Base-by-base conservation (phyloP, 805 yeast genomes). In the Ogataea zsoltii region DNA sequence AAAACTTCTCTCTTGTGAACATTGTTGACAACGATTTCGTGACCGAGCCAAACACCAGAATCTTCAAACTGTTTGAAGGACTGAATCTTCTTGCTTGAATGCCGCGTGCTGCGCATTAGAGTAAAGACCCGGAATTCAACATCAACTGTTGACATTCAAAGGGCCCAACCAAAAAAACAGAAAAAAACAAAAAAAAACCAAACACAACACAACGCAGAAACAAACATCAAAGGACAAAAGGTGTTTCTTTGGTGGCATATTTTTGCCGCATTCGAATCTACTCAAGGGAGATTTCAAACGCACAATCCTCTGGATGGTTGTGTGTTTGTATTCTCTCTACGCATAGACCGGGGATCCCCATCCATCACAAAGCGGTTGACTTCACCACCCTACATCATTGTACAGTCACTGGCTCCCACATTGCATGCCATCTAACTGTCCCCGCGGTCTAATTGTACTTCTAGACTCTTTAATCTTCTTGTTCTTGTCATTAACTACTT, bases 1-100 rank as follows among this genome's bases (percentile, higher is more conserved):
- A 79, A 38, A 77, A 79, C 42, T 92, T 79, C 69, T 82, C 83
- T 33, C 75, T 92, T 58, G 85, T 92, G 56, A 91, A 91, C 66
- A 79, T 92, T 58, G 97, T 92, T 46, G 95, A 91, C 69, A 92
- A 92, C 64, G 90, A 91, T 61, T 92, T 63, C 50, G 72, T 79
- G 36, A 48, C 46, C 31, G 40, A 68, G 48, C 77, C 79, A 42
- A 76, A 80, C 52, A 74, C 75, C 37, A 74, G 77, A 48, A 82
- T 85, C 51, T 83, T 82, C 63, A 55, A 66, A 10, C 66, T 84
- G 48, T 75, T 85, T 53, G 64, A 73, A 33, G 71, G 62, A 17
- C 16, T 51, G 12, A 30, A 42, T 23, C 36, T 44, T 21, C 19
- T 42, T 11, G 17, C 12, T 14, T 15, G 34, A 32, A 29, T 7